Evolutionary conservation across 805 yeast species (phyloP), one percentile per base, ranked within the genome.

Genomic region (Ogataea siamensis): DNA sequence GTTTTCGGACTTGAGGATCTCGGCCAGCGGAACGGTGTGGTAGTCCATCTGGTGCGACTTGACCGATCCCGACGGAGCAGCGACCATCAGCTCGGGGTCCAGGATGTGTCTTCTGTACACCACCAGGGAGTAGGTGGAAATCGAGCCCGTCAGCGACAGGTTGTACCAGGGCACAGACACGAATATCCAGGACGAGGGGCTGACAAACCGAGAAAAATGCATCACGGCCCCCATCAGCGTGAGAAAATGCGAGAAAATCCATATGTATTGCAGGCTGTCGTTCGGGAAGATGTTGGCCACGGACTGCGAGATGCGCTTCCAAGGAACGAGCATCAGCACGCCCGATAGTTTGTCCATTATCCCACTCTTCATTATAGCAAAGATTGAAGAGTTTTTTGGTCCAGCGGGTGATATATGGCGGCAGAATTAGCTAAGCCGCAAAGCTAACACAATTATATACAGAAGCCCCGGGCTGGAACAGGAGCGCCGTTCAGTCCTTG

Each of bases 1-100:
- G 40, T 68, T 66, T 37, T 68, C 72, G n/a, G 70, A 62, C 45
- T 58, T 65, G 31, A 68, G 47, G 5, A 63, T 50, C 31, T 62
- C 64, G 7, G 70, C 57, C 13, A 67, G 43, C 9, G 59, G 54
- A 20, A 62, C 46, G 22, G 45, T 37, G 9, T 39, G 45, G 30
- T 26, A 28, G 14, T 34, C 41, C 34, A 29, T 19, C 24, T 35
- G 39, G 15, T 38, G 33, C 27, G 34, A 32, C 16, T 37, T 30
- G 22, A 29, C 23, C 7, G 34, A 22, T 15, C 34, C 23, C 12
- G 39, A 24, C 5, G 42, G 37, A 14, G 38, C 22, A n/a, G 34
- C 37, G 8, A 32, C 26, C 41, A 39, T 34, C 14, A 35, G 42
- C 6, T 42, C 45, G 9, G 48, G 40, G 11, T 51, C 51, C 19